Evolutionary conservation across 345 rosid genomes (phyloP), one percentile per base, ranked within the genome.

Genomic region (Mangifera indica): DNA sequence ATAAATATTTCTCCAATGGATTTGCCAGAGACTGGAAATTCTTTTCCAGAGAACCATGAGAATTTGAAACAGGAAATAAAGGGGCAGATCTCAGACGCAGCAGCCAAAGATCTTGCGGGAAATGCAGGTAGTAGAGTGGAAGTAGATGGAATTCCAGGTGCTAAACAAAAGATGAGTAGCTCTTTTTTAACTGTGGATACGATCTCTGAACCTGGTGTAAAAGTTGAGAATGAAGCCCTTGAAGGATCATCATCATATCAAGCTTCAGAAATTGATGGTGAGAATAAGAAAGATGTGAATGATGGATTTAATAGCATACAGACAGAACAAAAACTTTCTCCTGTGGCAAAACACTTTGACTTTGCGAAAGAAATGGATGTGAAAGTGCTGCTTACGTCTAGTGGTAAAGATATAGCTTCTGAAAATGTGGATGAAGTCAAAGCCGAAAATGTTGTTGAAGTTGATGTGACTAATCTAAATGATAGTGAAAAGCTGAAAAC

Each of bases 11-110:
- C 86, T 3, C 40, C 76, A 40, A 40, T 65, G 58, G 81, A 72
- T 49, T 70, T 81, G 80, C 86, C 78, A 60, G 82, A 76, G 53
- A 58, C 71, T 70, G 77, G 73, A 40, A 91, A 83, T 56, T 81
- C 64, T 17, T 76, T 81, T 71, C 72, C 59, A 26, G 92, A 78
- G 74, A 84, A 71, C 73, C 69, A 76, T 68, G 85, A 70, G 40
- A 83, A 80, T 68, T 77, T 78, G 1, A 80, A 79, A 64, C 89
- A 84, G 63, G 74, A 57, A 54, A 18, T 63, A 5, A 48, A 32
- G 34, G 65, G 57, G 51, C 84, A 76, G 61, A 63, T 67, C 45
- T 32, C 60, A 13, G 79, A 72, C 29, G 71, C 67, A 52, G 55
- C 70, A 69, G 83, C 65, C 60, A 76, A 74, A 70, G 81, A 75